A percentile compares a stretch with the other conserved stretches of the same genome.
These are phyloP conservation scores for Termitomyces sp. DNA, from an alignment of 768 basidiomycete genomes.

Conservation along the genomic window DNA sequence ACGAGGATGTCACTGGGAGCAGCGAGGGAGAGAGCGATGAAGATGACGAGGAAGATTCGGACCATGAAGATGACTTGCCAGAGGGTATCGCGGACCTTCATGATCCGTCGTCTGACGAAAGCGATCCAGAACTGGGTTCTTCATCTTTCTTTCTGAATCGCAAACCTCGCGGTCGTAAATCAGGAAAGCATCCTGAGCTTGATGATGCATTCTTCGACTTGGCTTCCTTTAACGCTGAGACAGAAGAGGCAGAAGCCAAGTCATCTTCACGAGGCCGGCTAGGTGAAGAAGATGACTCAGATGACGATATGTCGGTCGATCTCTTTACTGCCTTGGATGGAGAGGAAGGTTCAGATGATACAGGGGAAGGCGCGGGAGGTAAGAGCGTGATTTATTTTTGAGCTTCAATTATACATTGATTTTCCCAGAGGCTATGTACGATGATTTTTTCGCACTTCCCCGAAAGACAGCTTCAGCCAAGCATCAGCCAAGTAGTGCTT, in stretches of 20 bases:
- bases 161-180: constrained; percentile 13
- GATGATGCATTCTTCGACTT: constrained; percentile 93
- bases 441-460: constrained; percentile 77
- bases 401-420: background rate
- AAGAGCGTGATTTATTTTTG: constrained; percentile 15
- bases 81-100: constrained; percentile 25
- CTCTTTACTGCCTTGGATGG: too few relatives aligned
- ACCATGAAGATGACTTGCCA: constrained; percentile 13
- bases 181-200: constrained; percentile 33
- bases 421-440: constrained; percentile 60
- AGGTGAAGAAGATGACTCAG: constrained; percentile 37
- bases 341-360: constrained; percentile 38
- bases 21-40: constrained; percentile 19
- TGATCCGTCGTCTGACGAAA: constrained; percentile 32
- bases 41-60: constrained; percentile 19
- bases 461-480: constrained; percentile 12
- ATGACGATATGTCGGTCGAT: constrained; percentile 49
- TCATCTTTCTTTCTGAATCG: constrained; percentile 18
- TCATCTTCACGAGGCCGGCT: constrained; percentile 56
- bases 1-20: constrained; percentile 13
- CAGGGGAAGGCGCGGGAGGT: constrained; percentile 38
- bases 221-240: constrained; percentile 80
- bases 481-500: constrained; percentile 13
- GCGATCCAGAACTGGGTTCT: constrained; percentile 23
- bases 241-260: constrained; percentile 69